A percentile compares a stretch with the other conserved stretches of the same genome.
Conservation (phyloP, 192 early-diverging fungal genomes). For the Coemansia sp. region DNA sequence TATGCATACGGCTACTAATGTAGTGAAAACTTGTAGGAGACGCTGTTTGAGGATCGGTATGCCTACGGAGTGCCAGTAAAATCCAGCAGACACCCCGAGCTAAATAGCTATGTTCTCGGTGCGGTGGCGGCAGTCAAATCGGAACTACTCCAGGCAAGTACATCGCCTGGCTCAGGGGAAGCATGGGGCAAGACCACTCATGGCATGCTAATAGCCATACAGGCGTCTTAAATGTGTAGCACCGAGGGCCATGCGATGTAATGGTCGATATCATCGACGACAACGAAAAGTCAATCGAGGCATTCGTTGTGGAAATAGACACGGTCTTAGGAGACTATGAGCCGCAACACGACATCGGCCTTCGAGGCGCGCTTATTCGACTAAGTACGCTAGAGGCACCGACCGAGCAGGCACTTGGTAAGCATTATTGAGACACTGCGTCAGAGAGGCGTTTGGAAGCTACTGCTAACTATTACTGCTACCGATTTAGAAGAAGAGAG, state of each 20-base stretch:
- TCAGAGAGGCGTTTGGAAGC: not conserved
- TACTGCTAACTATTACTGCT: not conserved
- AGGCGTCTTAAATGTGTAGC: conserved; percentile 10
- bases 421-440: not conserved
- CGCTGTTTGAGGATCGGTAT: conserved; percentile 47
- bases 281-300: conserved; percentile 19
- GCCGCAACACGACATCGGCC: conserved; percentile 25
- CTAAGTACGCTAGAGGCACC: conserved; percentile 30
- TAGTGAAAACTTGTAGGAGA: conserved; percentile 14
- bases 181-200: not conserved
- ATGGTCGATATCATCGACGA: conserved; percentile 34
- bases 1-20: not conserved
- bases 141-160: conserved; percentile 40
- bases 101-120: conserved; percentile 51
- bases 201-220: not conserved
- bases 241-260: conserved; percentile 18
- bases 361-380: conserved; percentile 38
- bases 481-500: conserved; percentile 7
- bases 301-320: conserved; percentile 40
- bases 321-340: conserved; percentile 19
- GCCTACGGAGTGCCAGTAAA: conserved; percentile 56
- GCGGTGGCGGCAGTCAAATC: conserved; percentile 42
- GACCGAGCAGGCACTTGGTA: conserved; percentile 18
- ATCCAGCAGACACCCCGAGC: conserved; percentile 53
- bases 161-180: not conserved